A percentile compares a stretch with the other conserved stretches of the same genome.
phyloP scores from a whole-genome alignment of 208 protist genomes.

The Lotmaria passim region DNA sequence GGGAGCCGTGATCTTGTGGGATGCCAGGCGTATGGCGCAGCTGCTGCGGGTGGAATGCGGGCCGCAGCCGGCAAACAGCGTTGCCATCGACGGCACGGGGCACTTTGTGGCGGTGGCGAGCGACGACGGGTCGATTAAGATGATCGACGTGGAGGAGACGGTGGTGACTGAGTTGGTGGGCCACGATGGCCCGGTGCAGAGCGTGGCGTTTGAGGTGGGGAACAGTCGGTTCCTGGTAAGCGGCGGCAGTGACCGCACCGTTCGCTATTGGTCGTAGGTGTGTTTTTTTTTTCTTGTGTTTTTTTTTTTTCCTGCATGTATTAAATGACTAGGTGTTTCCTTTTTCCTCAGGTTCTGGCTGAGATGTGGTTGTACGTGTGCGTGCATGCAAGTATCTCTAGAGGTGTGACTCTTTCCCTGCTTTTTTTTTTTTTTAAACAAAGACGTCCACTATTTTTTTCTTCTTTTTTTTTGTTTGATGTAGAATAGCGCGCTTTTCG shows the following conservation, averaged over 20 bases:
- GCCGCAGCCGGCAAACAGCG: constrained; percentile 77
- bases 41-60: constrained; percentile 60
- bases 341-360: too few relatives aligned
- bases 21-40: constrained; percentile 76
- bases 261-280: constrained; percentile 83
- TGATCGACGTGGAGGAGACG: constrained; percentile 91
- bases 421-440: too few relatives aligned
- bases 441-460: too few relatives aligned
- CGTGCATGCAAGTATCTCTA: too few relatives aligned
- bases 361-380: too few relatives aligned
- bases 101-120: constrained; percentile 90
- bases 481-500: too few relatives aligned
- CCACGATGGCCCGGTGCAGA: constrained; percentile 88
- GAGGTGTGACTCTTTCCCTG: too few relatives aligned
- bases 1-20: constrained; percentile 90
- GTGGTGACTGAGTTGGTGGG: constrained; percentile 77
- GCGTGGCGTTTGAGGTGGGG: constrained; percentile 79
- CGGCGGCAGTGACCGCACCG: constrained; percentile 77
- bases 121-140: constrained; percentile 94
- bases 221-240: constrained; percentile 84
- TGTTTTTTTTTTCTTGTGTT: not conserved
- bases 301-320: not conserved
- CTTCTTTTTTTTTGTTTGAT: too few relatives aligned
- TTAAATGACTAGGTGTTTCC: not conserved
- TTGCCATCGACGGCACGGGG: constrained; percentile 74